Conservation (phyloP, 2,329 filamentous ascomycete genomes). For the Sporothrix dimorphospora region DNA sequence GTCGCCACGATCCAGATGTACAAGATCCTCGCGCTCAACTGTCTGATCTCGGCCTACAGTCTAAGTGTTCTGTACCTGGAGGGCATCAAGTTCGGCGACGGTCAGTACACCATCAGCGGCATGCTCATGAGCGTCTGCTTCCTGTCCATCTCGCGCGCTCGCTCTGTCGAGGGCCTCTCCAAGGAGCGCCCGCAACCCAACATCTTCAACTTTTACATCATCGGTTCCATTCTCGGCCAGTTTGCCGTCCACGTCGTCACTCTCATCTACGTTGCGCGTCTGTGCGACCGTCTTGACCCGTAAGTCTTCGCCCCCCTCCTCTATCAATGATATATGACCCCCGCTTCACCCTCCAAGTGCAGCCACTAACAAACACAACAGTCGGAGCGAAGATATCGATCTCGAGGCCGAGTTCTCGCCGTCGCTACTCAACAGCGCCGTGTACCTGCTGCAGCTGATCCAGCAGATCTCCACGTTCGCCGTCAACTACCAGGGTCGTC, state of each 20-base stretch:
- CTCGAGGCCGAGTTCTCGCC: conserved; percentile 94
- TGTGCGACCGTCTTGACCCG: conserved; percentile 84
- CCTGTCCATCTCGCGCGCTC: conserved; percentile 95
- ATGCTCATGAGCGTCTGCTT: conserved; percentile 99
- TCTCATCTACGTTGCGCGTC: conserved; percentile 88
- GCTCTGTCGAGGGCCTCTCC: conserved; percentile 90
- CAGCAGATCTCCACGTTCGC: conserved; percentile 99
- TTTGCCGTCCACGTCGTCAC: conserved; percentile 95
- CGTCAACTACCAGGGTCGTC: conserved; percentile 98
- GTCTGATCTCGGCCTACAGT: conserved; percentile 96
- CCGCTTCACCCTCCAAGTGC: too few relatives aligned
- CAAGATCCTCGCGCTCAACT: conserved; percentile 98
- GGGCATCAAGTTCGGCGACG: conserved; percentile 98
- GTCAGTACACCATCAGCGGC: conserved; percentile 96
- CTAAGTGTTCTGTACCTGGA: conserved; percentile 94
- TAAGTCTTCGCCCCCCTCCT: too few relatives aligned
- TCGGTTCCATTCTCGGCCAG: conserved; percentile 94
- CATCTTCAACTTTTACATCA: conserved; percentile 99
- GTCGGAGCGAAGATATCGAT: conserved; percentile 67
- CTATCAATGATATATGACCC: too few relatives aligned
- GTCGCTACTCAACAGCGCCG: conserved; percentile 91
- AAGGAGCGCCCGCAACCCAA: conserved; percentile 98
- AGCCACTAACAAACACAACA: conserved; percentile 36
- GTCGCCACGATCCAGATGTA: conserved; percentile 99
- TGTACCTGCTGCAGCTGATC: conserved; percentile 96